Evolutionary conservation across 805 yeast species (phyloP).

Genomic region (Starmerella riodocensis): DNA sequence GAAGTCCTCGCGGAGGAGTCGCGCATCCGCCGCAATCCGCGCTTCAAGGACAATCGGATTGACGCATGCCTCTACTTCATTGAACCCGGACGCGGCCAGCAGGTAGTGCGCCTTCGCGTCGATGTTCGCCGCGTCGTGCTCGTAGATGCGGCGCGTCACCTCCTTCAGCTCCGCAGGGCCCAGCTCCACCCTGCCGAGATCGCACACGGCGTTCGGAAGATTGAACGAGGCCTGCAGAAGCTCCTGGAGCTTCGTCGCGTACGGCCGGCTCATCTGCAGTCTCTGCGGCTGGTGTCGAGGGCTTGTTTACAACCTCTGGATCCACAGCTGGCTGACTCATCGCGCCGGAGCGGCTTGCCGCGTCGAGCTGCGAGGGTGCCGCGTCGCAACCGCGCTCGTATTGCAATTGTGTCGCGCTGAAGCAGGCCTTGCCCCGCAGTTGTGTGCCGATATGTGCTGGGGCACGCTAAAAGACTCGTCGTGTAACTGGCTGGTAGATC

Average conservation of each 20-base stretch:
- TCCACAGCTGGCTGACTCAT: too few species aligned
- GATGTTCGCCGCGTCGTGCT: constrained; percentile 31
- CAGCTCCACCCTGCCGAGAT: constrained; percentile 66
- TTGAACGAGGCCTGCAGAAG: constrained; percentile 64
- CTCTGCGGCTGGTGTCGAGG: too few species aligned
- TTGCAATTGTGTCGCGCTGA: too few species aligned
- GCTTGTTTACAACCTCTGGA: too few species aligned
- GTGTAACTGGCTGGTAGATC: too few species aligned
- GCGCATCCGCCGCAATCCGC: constrained; percentile 57
- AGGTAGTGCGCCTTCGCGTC: constrained; percentile 55
- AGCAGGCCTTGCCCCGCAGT: too few species aligned
- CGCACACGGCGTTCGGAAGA: constrained; percentile 51
- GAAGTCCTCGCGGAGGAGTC: constrained; percentile 61
- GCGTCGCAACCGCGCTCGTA: too few species aligned
- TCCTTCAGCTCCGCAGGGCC: constrained; percentile 55
- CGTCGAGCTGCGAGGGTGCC: too few species aligned
- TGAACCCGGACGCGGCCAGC: constrained; percentile 76
- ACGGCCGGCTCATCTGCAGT: constrained; percentile 21
- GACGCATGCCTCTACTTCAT: constrained; percentile 73
- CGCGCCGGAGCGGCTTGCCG: too few species aligned
- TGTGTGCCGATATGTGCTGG: too few species aligned
- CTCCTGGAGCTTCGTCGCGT: constrained; percentile 42
- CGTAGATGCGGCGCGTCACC: constrained; percentile 30
- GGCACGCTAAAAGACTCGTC: too few species aligned
- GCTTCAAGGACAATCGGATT: constrained; percentile 57